Percentiles rank a stretch among this genome's conserved stretches.
phyloP scores from a whole-genome alignment of 108 stramenopile genomes.

The Fragilaria radians region DNA sequence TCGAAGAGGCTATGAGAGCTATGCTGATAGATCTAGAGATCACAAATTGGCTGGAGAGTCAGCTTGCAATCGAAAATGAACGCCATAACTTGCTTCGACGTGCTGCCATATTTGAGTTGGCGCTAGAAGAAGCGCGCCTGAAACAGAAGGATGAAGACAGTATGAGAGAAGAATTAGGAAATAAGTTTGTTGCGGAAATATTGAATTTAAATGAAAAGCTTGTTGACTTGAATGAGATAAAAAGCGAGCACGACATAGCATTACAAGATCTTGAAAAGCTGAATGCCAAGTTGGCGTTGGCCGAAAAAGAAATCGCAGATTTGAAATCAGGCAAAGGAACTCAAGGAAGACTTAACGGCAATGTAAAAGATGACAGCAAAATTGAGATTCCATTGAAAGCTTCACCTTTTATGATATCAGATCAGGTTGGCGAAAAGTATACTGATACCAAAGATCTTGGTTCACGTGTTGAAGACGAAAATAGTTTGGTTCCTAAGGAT shows the following conservation, averaged over 20 bases:
- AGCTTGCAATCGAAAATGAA: slow-evolving; percentile 9
- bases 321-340: neutral
- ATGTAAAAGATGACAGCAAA: neutral
- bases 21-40: slow-evolving; percentile 44
- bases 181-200: slow-evolving; percentile 37
- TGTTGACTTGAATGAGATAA: slow-evolving; percentile 25
- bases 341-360: neutral
- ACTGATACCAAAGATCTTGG: neutral
- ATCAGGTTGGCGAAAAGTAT: neutral
- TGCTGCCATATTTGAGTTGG: neutral
- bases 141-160: slow-evolving; percentile 19
- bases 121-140: slow-evolving; percentile 26
- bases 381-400: neutral
- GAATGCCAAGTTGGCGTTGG: slow-evolving; percentile 33
- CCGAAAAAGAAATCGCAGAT: slow-evolving; percentile 30
- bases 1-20: neutral
- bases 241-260: slow-evolving; percentile 27
- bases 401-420: neutral
- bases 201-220: slow-evolving; percentile 26
- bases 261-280: slow-evolving; percentile 28
- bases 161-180: slow-evolving; percentile 21
- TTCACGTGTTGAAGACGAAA: neutral
- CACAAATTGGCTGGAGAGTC: slow-evolving; percentile 21
- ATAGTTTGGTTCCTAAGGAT: neutral
- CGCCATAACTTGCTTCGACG: neutral